Percentiles rank a stretch among this genome's conserved stretches.
Evolutionary conservation across 805 yeast genomes (phyloP).

Genomic region (Teunomyces lycoperdinae): DNA sequence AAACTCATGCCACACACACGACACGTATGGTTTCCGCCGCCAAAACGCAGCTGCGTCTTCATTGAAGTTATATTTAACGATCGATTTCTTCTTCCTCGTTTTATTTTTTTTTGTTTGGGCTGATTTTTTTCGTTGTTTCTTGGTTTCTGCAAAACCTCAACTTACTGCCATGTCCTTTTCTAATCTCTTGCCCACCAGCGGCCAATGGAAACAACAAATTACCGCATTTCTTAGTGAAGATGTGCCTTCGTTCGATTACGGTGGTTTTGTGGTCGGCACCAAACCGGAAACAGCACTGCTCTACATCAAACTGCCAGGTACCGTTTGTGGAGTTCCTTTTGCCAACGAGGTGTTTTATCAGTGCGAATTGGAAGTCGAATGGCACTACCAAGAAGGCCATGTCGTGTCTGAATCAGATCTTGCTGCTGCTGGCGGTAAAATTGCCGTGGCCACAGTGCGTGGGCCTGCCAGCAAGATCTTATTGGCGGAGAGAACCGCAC

Average conservation of each 20-base stretch:
- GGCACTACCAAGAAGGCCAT: constrained; percentile 74
- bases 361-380: constrained; percentile 65
- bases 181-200: constrained; percentile 68
- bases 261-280: constrained; percentile 92
- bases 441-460: constrained; percentile 70
- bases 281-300: constrained; percentile 68
- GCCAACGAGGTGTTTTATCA: constrained; percentile 81
- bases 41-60: neutral
- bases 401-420: constrained; percentile 42
- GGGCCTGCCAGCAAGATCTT: constrained; percentile 82
- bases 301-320: constrained; percentile 77
- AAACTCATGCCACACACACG: constrained; percentile 55
- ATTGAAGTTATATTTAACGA: neutral
- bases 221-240: constrained; percentile 80
- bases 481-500: constrained; percentile 81
- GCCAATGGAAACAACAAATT: constrained; percentile 79
- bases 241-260: constrained; percentile 90
- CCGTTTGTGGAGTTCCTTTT: constrained; percentile 84
- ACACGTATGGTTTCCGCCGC: constrained; percentile 32
- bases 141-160: neutral
- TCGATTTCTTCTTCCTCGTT: neutral
- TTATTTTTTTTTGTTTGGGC: neutral
- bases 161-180: constrained; percentile 19
- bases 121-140: neutral
- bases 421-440: constrained; percentile 47